Evolutionary conservation across 192 early-diverging fungal species (phyloP).

Genomic region (Funneliformis geosporum): DNA sequence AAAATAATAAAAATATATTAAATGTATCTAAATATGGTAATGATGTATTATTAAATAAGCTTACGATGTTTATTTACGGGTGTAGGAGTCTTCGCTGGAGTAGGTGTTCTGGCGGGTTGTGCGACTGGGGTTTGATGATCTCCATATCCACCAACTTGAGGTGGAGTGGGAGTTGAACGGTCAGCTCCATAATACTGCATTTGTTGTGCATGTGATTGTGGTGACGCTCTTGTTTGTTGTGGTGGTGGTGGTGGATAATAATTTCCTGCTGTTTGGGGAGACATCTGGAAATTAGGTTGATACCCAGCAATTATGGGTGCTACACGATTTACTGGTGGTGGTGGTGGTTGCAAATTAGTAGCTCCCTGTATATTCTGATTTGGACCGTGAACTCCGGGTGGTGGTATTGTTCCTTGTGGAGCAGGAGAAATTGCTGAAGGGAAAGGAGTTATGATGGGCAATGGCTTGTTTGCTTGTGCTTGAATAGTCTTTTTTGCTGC

Average conservation of each 20-base stretch:
- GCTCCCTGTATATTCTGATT: conserved; percentile 24
- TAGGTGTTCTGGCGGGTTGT: conserved; percentile 41
- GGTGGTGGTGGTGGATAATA: conserved; percentile 33
- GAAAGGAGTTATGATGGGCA: conserved; percentile 43
- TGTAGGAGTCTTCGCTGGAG: conserved; percentile 47
- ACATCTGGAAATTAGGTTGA: conserved; percentile 18
- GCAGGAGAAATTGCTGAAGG: conserved; percentile 43
- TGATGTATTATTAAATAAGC: conserved; percentile 29
- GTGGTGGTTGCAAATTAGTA: conserved; percentile 38
- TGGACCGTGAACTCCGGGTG: conserved; percentile 36
- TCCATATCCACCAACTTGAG: conserved; percentile 24
- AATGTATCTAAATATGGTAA: neutral
- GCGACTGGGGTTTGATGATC: conserved; percentile 35
- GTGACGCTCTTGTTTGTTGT: conserved; percentile 18
- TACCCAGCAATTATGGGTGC: neutral
- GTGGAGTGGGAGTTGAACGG: conserved; percentile 39
- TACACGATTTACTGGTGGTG: conserved; percentile 9
- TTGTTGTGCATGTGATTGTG: conserved; percentile 37
- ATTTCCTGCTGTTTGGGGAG: neutral
- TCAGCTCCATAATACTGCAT: conserved; percentile 43
- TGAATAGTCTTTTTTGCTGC: conserved; percentile 36
- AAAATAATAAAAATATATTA: too few relatives aligned
- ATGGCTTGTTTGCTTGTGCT: conserved; percentile 28
- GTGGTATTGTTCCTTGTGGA: conserved; percentile 13
- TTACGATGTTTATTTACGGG: conserved; percentile 60